Conservation (phyloP, 306 rosid species). For the Trifolium pratense region DNA sequence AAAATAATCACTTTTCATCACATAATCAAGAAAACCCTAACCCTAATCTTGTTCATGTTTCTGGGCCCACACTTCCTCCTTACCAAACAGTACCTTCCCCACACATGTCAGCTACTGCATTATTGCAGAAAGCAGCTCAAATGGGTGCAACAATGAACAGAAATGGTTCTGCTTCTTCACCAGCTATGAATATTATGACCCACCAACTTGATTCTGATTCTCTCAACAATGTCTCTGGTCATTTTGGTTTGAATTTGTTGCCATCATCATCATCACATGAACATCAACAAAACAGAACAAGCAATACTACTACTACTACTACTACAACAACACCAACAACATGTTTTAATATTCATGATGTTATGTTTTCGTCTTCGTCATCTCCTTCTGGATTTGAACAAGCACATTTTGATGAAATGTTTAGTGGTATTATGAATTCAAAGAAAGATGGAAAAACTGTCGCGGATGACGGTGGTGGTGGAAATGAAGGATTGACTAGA, state of each 20-base stretch:
- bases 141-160: slow-evolving; percentile 77
- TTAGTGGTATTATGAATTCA: slow-evolving; percentile 54
- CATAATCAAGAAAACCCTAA: slow-evolving; percentile 61
- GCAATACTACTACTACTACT: background rate
- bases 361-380: slow-evolving; percentile 56
- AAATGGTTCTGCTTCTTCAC: slow-evolving; percentile 39
- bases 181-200: slow-evolving; percentile 49
- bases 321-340: background rate
- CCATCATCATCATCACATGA: slow-evolving; percentile 54
- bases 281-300: background rate
- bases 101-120: slow-evolving; percentile 95
- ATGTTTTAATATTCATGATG: slow-evolving; percentile 54
- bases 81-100: slow-evolving; percentile 61
- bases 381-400: slow-evolving; percentile 45
- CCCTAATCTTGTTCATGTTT: slow-evolving; percentile 57
- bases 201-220: slow-evolving; percentile 44
- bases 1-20: slow-evolving; percentile 29
- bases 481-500: slow-evolving; percentile 71
- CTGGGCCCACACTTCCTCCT: slow-evolving; percentile 62
- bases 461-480: slow-evolving; percentile 26
- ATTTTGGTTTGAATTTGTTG: slow-evolving; percentile 48
- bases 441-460: slow-evolving; percentile 34
- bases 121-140: slow-evolving; percentile 96
- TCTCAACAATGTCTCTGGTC: background rate
- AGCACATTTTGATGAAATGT: slow-evolving; percentile 58